Evolutionary conservation across 805 yeast species (phyloP).

Genomic region (Myxozyma kluyveri): DNA sequence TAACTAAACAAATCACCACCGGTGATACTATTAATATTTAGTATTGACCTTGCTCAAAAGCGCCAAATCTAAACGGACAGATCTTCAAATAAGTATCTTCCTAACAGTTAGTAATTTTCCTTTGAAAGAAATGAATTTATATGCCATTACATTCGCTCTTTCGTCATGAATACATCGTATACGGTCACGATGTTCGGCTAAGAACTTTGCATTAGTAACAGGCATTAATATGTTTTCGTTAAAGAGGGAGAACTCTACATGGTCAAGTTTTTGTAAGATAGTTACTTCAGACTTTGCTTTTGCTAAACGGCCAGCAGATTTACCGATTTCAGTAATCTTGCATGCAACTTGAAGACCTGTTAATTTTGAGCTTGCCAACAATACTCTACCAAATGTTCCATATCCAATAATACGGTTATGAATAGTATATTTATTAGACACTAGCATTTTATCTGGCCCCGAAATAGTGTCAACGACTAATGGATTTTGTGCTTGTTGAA

Average conservation of each 20-base stretch:
- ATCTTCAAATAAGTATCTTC: conserved; percentile 31
- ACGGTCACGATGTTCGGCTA: conserved; percentile 29
- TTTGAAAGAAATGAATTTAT: neutral
- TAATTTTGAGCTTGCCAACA: conserved; percentile 15
- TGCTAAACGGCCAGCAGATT: conserved; percentile 7
- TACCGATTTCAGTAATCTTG: conserved; percentile 27
- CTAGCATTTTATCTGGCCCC: neutral
- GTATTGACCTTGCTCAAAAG: neutral
- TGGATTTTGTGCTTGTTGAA: conserved; percentile 17
- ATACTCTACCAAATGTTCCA: conserved; percentile 29
- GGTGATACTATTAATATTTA: conserved; percentile 32
- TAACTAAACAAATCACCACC: conserved; percentile 64
- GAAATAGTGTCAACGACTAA: neutral
- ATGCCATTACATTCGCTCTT: conserved; percentile 16
- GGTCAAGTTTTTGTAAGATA: conserved; percentile 23
- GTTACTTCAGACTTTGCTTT: conserved; percentile 29
- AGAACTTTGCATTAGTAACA: neutral
- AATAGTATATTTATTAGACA: conserved; percentile 7
- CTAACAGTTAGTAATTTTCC: neutral
- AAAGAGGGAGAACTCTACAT: too few species aligned
- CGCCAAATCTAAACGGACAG: conserved; percentile 21
- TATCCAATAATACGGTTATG: conserved; percentile 20
- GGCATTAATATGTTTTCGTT: too few species aligned
- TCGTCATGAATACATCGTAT: conserved; percentile 17
- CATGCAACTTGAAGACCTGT: conserved; percentile 28